These are phyloP conservation scores for Lipomyces yamanashiensis DNA, from an alignment of 805 yeast species.

Conservation along the genomic window DNA sequence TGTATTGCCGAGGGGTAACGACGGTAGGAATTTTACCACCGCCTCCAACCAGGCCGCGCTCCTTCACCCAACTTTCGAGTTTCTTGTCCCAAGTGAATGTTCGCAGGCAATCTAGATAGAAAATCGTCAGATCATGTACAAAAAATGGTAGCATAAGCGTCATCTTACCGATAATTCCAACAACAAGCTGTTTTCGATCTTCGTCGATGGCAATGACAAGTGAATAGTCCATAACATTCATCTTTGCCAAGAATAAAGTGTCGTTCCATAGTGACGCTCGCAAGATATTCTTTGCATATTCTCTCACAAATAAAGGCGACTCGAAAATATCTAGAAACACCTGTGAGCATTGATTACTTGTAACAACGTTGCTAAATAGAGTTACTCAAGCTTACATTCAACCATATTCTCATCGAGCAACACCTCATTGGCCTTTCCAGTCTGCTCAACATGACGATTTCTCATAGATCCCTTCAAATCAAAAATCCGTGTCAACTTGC, in stretches of 20 bases:
- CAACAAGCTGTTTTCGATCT: conserved; percentile 65
- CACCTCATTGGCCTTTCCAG: conserved; percentile 94
- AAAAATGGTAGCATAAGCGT: too few relatives aligned
- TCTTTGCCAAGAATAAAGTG: conserved; percentile 87
- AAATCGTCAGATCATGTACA: not conserved
- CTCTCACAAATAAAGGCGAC: conserved; percentile 90
- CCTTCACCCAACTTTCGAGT: conserved; percentile 98
- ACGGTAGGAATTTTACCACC: conserved; percentile 94
- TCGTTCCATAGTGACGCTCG: conserved; percentile 94
- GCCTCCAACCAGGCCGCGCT: conserved; percentile 83
- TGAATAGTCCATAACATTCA: conserved; percentile 99
- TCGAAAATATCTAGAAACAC: conserved; percentile 70
- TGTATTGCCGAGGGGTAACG: conserved; percentile 94
- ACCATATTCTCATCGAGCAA: conserved; percentile 96
- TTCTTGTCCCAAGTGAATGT: conserved; percentile 99
- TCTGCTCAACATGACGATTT: conserved; percentile 93
- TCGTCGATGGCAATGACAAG: conserved; percentile 89
- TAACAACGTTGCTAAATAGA: not conserved
- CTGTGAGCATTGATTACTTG: too few relatives aligned
- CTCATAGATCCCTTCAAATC: conserved; percentile 98
- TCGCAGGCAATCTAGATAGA: conserved; percentile 69
- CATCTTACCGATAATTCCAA: conserved; percentile 74
- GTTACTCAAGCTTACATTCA: conserved; percentile 56
- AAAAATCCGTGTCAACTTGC: conserved; percentile 81
- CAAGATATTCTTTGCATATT: conserved; percentile 82